Percentiles rank a stretch among this genome's conserved stretches.
phyloP scores from a whole-genome alignment of 352 stramenopile genomes.

The Blastocystis sp. region DNA sequence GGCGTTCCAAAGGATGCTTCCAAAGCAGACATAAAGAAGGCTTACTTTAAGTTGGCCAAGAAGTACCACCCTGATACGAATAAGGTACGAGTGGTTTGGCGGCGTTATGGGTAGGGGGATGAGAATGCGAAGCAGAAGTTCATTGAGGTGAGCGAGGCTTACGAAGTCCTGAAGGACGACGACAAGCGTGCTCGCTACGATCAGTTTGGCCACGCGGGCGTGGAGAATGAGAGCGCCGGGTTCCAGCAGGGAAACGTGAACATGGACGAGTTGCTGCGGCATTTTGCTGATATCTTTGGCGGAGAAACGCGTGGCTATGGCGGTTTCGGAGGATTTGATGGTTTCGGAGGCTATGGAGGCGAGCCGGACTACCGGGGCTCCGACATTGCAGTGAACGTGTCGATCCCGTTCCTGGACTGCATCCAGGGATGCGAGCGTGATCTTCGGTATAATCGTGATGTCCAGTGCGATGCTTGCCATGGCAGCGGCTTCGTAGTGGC shows the following conservation, averaged over 20 bases:
- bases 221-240: constrained; percentile 79
- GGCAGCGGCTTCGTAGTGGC: constrained; percentile 78
- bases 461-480: constrained; percentile 79
- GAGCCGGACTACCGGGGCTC: constrained; percentile 25
- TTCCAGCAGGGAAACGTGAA: constrained; percentile 69
- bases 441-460: constrained; percentile 79
- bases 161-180: constrained; percentile 82
- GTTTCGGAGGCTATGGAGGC: constrained; percentile 18
- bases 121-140: constrained; percentile 84
- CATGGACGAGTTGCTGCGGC: constrained; percentile 69
- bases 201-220: constrained; percentile 80
- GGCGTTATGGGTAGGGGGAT: constrained; percentile 74
- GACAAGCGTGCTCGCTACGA: constrained; percentile 86
- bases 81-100: constrained; percentile 73
- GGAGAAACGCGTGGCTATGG: constrained; percentile 28
- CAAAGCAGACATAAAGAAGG: constrained; percentile 89
- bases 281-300: constrained; percentile 62
- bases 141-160: constrained; percentile 83
- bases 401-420: constrained; percentile 84
- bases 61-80: constrained; percentile 91
- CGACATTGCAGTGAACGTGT: constrained; percentile 72
- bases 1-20: constrained; percentile 79
- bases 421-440: constrained; percentile 82
- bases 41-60: constrained; percentile 87
- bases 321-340: constrained; percentile 36